Evolutionary conservation across 441 rosid genomes (phyloP).

Genomic region (Erodium texanum): DNA sequence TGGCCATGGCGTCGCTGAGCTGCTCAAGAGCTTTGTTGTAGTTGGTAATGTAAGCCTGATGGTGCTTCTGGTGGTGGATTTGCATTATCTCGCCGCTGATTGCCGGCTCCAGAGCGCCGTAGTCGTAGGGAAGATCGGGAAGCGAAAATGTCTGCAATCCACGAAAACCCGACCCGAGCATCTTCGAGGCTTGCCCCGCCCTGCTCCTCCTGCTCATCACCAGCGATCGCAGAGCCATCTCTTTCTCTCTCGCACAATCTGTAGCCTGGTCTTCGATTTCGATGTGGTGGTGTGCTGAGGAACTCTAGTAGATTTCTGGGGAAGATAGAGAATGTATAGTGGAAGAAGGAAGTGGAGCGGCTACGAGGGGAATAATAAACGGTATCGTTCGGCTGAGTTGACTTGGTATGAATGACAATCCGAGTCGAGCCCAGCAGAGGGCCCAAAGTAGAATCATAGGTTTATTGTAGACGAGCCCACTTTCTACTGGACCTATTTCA

Average conservation of each 20-base stretch:
- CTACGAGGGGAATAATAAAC: neutral
- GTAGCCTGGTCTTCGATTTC: neutral
- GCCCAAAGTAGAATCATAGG: neutral
- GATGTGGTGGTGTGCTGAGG: neutral
- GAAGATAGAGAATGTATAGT: neutral
- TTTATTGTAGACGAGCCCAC: neutral
- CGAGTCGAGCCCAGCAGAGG: neutral
- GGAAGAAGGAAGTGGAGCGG: neutral
- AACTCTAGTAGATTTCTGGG: neutral
- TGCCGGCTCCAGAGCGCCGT: conserved; percentile 77
- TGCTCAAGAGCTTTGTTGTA: conserved; percentile 80
- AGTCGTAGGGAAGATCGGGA: conserved; percentile 87
- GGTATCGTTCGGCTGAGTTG: neutral
- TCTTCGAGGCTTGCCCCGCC: conserved; percentile 11
- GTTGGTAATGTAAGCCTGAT: conserved; percentile 75
- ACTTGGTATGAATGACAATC: neutral
- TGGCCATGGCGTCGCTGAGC: conserved; percentile 53
- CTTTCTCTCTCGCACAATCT: neutral
- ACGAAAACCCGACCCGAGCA: conserved; percentile 18
- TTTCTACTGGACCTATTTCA: neutral
- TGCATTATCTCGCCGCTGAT: conserved; percentile 86
- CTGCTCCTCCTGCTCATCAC: conserved; percentile 27
- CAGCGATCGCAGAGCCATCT: conserved; percentile 51
- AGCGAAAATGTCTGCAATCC: conserved; percentile 66
- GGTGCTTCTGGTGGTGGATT: conserved; percentile 95